A percentile compares a stretch with the other conserved stretches of the same genome.
These are phyloP conservation scores for Saksenaea oblongispora DNA, from an alignment of 371 early-diverging fungal genomes.

Conservation along the genomic window DNA sequence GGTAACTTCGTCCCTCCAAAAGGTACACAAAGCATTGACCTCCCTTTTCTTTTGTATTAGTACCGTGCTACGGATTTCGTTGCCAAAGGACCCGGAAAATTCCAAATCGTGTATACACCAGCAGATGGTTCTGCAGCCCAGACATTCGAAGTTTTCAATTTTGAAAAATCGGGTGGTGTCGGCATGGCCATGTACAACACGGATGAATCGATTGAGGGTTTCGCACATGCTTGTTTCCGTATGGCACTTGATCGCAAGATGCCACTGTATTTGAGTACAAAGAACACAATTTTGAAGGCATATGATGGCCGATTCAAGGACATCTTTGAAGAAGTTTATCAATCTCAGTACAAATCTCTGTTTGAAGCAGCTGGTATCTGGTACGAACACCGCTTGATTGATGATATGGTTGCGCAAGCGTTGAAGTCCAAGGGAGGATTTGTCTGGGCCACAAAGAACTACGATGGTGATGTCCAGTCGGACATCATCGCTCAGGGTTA, in stretches of 20 bases:
- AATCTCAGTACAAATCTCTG: conserved; percentile 69
- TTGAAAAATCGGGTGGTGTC: conserved; percentile 80
- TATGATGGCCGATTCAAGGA: conserved; percentile 99
- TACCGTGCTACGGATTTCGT: conserved; percentile 96
- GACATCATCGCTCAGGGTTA: conserved; percentile 95
- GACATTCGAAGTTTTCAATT: conserved; percentile 77
- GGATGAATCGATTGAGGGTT: conserved; percentile 89
- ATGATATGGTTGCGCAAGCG: conserved; percentile 98
- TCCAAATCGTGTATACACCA: conserved; percentile 89
- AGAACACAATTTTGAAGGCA: conserved; percentile 96
- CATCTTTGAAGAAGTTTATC: conserved; percentile 91
- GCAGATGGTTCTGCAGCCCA: conserved; percentile 68
- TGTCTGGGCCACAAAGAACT: conserved; percentile 96
- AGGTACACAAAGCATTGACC: too few species aligned
- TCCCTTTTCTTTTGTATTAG: conserved; percentile 40
- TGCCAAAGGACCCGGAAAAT: conserved; percentile 85
- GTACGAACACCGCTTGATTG: conserved; percentile 97
- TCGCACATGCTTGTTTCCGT: conserved; percentile 94
- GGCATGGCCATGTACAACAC: conserved; percentile 96
- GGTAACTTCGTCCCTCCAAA: too few species aligned
- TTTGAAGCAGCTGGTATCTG: conserved; percentile 82
- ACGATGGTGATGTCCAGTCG: conserved; percentile 94
- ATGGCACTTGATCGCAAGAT: conserved; percentile 81
- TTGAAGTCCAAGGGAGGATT: conserved; percentile 95
- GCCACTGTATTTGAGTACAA: conserved; percentile 95